Conservation (phyloP, 768 basidiomycete species). For the Lentinula sp. region DNA sequence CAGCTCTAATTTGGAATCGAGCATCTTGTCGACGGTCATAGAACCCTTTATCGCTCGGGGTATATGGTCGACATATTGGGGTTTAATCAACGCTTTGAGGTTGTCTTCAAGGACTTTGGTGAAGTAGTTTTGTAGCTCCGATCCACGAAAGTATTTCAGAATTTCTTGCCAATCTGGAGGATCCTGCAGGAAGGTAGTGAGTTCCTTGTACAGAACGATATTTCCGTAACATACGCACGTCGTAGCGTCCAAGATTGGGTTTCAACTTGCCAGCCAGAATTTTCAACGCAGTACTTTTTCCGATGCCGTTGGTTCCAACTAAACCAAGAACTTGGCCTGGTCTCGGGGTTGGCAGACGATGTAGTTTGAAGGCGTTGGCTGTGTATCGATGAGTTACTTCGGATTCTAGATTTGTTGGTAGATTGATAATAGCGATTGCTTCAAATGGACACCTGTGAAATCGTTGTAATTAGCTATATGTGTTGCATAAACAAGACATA, state of each 20-base stretch:
- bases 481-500: conserved; percentile 30
- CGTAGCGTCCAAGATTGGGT: conserved; percentile 95
- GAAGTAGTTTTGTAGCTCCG: conserved; percentile 99
- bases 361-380: conserved; percentile 98
- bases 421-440: conserved; percentile 97
- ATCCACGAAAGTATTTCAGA: conserved; percentile 96
- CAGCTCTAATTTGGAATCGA: conserved; percentile 83
- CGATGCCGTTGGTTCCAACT: conserved; percentile 99
- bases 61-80: conserved; percentile 99
- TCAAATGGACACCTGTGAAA: conserved; percentile 89
- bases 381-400: conserved; percentile 98
- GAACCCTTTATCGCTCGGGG: conserved; percentile 91
- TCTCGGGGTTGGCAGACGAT: conserved; percentile 93
- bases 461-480: neutral
- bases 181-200: conserved; percentile 43
- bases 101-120: conserved; percentile 99
- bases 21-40: conserved; percentile 85
- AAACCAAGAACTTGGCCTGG: conserved; percentile 98
- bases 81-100: conserved; percentile 97
- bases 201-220: neutral
- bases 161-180: conserved; percentile 99
- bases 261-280: conserved; percentile 96
- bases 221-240: conserved; percentile 44
- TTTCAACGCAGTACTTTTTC: conserved; percentile 97
- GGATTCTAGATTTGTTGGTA: conserved; percentile 94